phyloP scores from a whole-genome alignment of 1,284 basidiomycete genomes.

The Moesziomyces sp. region DNA sequence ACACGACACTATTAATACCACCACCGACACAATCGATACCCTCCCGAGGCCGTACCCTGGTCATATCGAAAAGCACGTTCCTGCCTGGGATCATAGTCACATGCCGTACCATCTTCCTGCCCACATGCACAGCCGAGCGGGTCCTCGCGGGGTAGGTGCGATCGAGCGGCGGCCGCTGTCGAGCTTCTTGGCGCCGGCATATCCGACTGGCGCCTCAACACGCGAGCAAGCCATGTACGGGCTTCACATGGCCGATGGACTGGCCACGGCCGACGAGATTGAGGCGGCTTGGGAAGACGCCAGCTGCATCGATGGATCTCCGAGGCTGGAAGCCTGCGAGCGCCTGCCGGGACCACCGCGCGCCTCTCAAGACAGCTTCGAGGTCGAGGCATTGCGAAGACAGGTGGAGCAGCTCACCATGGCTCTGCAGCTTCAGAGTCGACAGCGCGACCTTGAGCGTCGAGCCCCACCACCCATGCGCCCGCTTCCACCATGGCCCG shows the following conservation, averaged over 20 bases:
- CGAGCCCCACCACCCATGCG: background rate
- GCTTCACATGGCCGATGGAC: background rate
- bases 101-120: background rate
- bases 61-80: background rate
- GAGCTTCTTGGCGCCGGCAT: too few species aligned
- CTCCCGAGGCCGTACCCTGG: too few species aligned
- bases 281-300: conserved; percentile 37
- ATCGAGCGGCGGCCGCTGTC: too few species aligned
- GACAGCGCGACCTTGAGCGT: conserved; percentile 16
- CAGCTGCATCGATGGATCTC: conserved; percentile 19
- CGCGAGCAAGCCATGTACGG: background rate
- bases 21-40: background rate
- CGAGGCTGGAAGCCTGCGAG: conserved; percentile 1
- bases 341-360: background rate
- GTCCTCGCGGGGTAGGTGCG: too few species aligned
- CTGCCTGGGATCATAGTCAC: background rate
- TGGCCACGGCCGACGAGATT: background rate
- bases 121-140: background rate
- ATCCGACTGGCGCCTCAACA: too few species aligned
- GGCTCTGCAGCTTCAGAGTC: conserved; percentile 27
- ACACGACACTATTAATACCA: background rate
- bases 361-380: conserved; percentile 15
- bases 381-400: conserved; percentile 30
- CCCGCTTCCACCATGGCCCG: background rate
- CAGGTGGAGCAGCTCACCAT: conserved; percentile 49